Base-by-base conservation (phyloP, 176 grass and related monocot species). In the Carex parvula region DNA sequence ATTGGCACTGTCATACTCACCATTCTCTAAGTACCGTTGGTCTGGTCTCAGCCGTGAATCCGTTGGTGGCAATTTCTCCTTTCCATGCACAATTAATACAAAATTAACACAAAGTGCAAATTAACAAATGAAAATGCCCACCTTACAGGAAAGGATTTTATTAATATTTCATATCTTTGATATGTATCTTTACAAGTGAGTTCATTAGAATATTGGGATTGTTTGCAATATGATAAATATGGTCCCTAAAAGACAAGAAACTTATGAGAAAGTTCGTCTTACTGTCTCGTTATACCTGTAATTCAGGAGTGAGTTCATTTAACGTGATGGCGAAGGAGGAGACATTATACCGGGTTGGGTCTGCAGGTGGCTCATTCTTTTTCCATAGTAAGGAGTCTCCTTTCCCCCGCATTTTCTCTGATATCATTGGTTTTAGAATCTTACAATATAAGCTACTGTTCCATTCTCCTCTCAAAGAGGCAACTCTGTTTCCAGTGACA, bases 31-130 rank as follows among this genome's bases (percentile, higher is more conserved):
- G 56, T 93, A 93, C 30, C 91, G 82, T 84, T 99, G 96, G 81
- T 99, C 96, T 59, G 96, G 96, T 73, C 96, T 89, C 48, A 95
- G 85, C 58, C 96, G 88, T 85, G 96, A 99, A 87, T 99, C 93
- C 22, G 96, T 99, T 60, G 93, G 96, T 70, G 96, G 96, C 63
- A 99, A 87, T 80, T 92, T 99, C 70, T 92, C 96, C 93, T 95
- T 85, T 53, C 86, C 70, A 82, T 90, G 53, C 11, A 22, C 50
- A 56, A 20, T 67, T 71, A 44, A 24, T 46, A 84, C 12, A 56
- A 81, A 64, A 81, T 67, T 79, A 78, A 55, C 55, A 55, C 55
- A 55, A 26, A 35, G 6, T 32, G 50, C 2, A 77, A 55, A 18
- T 17, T 14, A 7, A 77, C 22, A 77, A 56, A 32, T 9, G 5